phyloP scores from a whole-genome alignment of 2,329 filamentous ascomycete genomes.

The Botrytis paeoniae region DNA sequence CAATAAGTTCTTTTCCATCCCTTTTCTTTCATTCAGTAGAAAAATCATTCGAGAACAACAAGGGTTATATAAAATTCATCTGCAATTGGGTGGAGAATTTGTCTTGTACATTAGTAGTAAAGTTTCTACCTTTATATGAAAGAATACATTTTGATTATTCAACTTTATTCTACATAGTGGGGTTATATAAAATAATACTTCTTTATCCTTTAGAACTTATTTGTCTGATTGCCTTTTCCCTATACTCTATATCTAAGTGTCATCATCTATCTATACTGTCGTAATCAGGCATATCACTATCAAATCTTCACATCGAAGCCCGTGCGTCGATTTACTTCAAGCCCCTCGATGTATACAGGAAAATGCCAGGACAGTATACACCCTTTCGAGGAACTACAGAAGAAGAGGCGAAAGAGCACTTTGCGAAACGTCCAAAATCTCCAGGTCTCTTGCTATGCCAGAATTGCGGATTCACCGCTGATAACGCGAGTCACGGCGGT shows the following conservation, averaged over 20 bases:
- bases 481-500: rapidly evolving
- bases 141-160: background rate
- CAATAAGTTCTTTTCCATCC: background rate
- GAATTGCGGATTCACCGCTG: background rate
- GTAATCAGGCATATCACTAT: background rate
- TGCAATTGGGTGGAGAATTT: background rate
- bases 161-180: background rate
- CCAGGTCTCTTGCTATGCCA: background rate
- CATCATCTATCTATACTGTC: background rate
- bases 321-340: background rate
- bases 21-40: background rate
- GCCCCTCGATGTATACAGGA: background rate
- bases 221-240: background rate
- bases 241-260: background rate
- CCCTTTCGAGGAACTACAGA: background rate
- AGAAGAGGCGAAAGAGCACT: background rate
- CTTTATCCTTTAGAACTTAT: background rate
- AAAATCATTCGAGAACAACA: background rate
- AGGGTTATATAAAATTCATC: background rate
- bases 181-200: background rate
- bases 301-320: background rate
- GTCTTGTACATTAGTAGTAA: background rate
- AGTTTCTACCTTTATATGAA: background rate
- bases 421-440: background rate
- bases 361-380: background rate